Evolutionary conservation across 495 filamentous ascomycete species (phyloP), one percentile per base, ranked within the genome.

Genomic region (Aspergillus wentii): DNA sequence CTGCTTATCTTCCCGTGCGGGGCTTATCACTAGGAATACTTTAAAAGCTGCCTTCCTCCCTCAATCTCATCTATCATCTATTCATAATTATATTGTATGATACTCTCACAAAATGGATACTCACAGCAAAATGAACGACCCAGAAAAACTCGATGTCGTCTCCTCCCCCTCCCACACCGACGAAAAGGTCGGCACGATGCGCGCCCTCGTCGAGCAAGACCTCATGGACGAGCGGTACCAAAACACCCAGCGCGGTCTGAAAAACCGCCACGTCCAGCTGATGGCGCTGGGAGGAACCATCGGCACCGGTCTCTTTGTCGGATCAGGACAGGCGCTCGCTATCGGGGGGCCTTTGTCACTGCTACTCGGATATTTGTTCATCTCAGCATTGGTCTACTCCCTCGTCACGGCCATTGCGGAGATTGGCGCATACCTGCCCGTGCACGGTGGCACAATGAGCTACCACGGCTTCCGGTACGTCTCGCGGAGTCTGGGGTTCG

Each of bases 271-370:
- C 46, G 66, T 82, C 17, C 78, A 84, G 54, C 71, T 86, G 41
- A 82, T 84, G 44, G 79, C 82, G 1, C 64, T 86, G 4, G 82
- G 80, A 41, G 79, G 79, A 35, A 80, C 78, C 30, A 85, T 86
- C 46, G 83, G 83, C 30, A 87, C 82, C 2, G 83, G 60, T 43
- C 56, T 64, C 4, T 64, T 64, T 39, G 71, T 74, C 35, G 75
- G 74, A 1, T 77, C 76, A 1, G 80, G 82, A 9, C 71, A 76
- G 44, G 76, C 79, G 6, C 59, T 85, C 6, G 57, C 67, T 1
- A 61, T 66, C 16, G 79, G 79, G 31, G 80, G 80, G 0, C 80
- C 82, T 28, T 75, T 72, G 64, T 40, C 71, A 0, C 72, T 88
- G 23, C 66, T 89, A 10, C 76, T 88, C 45, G 80, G 80, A 1